Evolutionary conservation across 768 basidiomycete genomes (phyloP).

Genomic region (Phlebiopsis gigantea): DNA sequence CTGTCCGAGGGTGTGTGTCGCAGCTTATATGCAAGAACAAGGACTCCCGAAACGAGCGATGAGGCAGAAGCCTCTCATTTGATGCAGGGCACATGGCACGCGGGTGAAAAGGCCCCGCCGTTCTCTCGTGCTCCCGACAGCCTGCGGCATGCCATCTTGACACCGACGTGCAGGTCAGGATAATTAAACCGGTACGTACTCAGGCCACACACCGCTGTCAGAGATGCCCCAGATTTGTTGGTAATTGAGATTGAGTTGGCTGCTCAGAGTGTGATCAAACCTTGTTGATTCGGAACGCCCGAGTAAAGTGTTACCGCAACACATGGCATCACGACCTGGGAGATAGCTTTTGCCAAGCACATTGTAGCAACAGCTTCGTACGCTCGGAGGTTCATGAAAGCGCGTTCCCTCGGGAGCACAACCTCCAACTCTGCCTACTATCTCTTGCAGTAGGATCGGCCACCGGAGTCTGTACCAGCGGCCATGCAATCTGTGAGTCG

Average conservation of each 20-base stretch:
- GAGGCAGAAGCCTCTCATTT: neutral
- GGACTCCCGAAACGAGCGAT: conserved; percentile 6
- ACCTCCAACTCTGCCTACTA: neutral
- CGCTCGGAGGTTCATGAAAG: neutral
- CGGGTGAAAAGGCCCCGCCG: neutral
- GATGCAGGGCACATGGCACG: conserved; percentile 6
- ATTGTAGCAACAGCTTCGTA: neutral
- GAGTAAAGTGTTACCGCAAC: neutral
- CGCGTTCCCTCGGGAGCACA: neutral
- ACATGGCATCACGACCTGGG: neutral
- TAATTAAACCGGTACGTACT: neutral
- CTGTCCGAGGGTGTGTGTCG: neutral
- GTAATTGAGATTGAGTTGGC: neutral
- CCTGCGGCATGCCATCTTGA: neutral
- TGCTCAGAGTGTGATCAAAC: neutral
- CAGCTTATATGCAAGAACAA: conserved; percentile 13
- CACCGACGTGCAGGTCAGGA: neutral
- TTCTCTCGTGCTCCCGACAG: neutral
- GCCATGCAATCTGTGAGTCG: neutral
- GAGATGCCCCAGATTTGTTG: neutral
- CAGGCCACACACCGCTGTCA: neutral
- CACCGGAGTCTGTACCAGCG: neutral
- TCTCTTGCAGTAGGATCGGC: neutral
- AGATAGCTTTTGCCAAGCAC: conserved; percentile 1
- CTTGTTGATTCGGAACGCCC: neutral